Conservation (phyloP, 805 yeast species). For the Limtongozyma cylindracea region DNA sequence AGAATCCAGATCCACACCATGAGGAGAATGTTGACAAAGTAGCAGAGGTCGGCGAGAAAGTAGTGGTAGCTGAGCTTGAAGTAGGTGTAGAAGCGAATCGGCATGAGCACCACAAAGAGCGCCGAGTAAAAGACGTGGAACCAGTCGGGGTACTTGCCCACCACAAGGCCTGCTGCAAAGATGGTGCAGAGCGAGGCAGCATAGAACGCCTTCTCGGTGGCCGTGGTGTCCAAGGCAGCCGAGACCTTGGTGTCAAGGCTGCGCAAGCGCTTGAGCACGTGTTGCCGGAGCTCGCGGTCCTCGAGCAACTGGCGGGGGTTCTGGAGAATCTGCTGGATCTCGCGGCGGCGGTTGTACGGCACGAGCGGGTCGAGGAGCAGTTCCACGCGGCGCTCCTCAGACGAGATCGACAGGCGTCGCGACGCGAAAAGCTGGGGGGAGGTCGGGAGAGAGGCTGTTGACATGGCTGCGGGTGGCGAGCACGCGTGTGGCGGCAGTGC, state of each 20-base stretch:
- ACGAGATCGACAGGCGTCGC: too few relatives aligned
- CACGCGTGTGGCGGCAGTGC: neutral
- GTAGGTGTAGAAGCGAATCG: conserved; percentile 64
- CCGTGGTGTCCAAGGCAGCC: conserved; percentile 8
- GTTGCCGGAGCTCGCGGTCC: conserved; percentile 8
- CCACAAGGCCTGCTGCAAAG: conserved; percentile 45
- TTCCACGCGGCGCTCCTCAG: too few relatives aligned
- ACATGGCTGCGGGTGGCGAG: neutral
- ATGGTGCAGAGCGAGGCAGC: conserved; percentile 44
- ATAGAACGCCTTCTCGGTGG: conserved; percentile 55
- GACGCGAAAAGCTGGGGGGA: conserved; percentile 1
- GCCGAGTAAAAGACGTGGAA: conserved; percentile 57
- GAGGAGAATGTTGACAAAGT: conserved; percentile 57
- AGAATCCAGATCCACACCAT: conserved; percentile 59
- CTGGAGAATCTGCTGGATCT: conserved; percentile 4
- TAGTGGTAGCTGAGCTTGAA: conserved; percentile 62
- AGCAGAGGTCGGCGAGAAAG: conserved; percentile 81
- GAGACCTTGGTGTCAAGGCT: conserved; percentile 13
- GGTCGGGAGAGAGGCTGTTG: conserved; percentile 1
- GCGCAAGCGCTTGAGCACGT: conserved; percentile 7
- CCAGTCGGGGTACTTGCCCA: conserved; percentile 55
- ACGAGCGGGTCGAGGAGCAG: conserved; percentile 1
- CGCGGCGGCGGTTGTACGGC: conserved; percentile 3
- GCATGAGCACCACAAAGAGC: conserved; percentile 40
- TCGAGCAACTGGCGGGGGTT: conserved; percentile 4